Base-by-base conservation (phyloP, 176 grass and related monocot genomes). In the Musa itinerans region DNA sequence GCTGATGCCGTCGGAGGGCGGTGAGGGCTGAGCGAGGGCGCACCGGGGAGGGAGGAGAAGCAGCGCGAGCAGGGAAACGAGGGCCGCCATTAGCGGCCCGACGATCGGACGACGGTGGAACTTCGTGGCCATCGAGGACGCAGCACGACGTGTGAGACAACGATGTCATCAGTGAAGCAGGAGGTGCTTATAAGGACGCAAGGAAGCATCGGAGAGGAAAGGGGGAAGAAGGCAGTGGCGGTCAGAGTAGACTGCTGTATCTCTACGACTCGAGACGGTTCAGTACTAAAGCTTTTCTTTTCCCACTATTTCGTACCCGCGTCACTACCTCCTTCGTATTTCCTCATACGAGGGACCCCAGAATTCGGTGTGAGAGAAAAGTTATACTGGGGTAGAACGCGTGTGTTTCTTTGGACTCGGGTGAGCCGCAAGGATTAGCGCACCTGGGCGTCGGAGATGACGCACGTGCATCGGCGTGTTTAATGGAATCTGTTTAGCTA, bases 11-110 rank as follows among this genome's bases (percentile, higher is more conserved):
- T 71, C 12, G 1, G 27, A 65, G 25, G 43, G 43, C 0, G 78
- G 29, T 3, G 24, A 19, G 19, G 21, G 2, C 75, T 71, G 56
- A 73, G 68, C 66, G 17, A 50, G 8, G 68, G 48, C 29, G 20
- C 53, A 56, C 26, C 19, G 66, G 66, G 77, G 63, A 16, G 11
- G 9, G 77, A 50, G 63, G 23, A 79, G 73, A 20, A 54, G 8
- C 21, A 53, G 22, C 2, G 16, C 8, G 17, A 74, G 17, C 34
- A 78, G 57, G 57, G 64, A 3, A 17, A 76, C 7, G 24, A 23
- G 16, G 20, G 61, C 43, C 1, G 48, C 68, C 43, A n/a, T 3
- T 16, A 13, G 34, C 17, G 68, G 9, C 8, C 14, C 0, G 17
- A 50, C 16, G 11, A 70, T 11, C 48, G 68, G 29, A 70, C 15